Conservation (phyloP, 2,329 filamentous ascomycete species). For the Cordyceps militaris region DNA sequence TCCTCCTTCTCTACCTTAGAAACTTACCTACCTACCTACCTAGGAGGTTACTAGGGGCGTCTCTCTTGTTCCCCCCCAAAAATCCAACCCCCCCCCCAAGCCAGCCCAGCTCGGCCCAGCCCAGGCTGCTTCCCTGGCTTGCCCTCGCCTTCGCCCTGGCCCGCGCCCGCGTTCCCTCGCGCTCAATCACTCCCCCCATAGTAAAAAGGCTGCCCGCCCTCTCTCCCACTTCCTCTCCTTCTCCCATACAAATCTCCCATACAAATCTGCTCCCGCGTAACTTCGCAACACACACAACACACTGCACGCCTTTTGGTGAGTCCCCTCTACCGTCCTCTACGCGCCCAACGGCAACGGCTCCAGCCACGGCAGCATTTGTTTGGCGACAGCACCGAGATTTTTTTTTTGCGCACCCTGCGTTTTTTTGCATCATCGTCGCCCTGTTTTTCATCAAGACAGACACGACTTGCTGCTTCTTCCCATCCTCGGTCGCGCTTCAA, state of each 20-base stretch:
- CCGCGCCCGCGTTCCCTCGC: constrained; percentile 27
- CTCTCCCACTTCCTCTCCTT: constrained; percentile 48
- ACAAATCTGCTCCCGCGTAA: constrained; percentile 35
- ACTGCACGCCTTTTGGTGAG: constrained; percentile 39
- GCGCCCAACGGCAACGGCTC: constrained; percentile 26
- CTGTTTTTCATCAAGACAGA: constrained; percentile 8
- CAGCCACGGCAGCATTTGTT: constrained; percentile 22
- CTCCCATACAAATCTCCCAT: constrained; percentile 56
- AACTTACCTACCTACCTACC: no score
- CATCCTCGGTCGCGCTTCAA: not conserved
- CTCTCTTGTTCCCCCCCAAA: not conserved
- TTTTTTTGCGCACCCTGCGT: constrained; percentile 20
- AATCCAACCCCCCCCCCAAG: not conserved
- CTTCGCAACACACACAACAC: constrained; percentile 35
- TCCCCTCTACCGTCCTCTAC: constrained; percentile 36
- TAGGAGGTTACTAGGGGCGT: not conserved
- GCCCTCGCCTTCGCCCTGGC: constrained; percentile 1
- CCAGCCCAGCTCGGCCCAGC: not conserved
- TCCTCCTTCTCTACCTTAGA: not conserved
- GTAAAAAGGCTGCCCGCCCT: constrained; percentile 55
- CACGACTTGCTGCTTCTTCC: not conserved
- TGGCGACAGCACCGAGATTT: constrained; percentile 17
- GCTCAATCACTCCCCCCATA: constrained; percentile 57
- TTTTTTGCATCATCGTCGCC: constrained; percentile 8
- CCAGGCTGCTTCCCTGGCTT: not conserved